These are phyloP conservation scores for Cryphonectria carpinicola DNA, from an alignment of 2,329 filamentous ascomycete species.

Conservation along the genomic window DNA sequence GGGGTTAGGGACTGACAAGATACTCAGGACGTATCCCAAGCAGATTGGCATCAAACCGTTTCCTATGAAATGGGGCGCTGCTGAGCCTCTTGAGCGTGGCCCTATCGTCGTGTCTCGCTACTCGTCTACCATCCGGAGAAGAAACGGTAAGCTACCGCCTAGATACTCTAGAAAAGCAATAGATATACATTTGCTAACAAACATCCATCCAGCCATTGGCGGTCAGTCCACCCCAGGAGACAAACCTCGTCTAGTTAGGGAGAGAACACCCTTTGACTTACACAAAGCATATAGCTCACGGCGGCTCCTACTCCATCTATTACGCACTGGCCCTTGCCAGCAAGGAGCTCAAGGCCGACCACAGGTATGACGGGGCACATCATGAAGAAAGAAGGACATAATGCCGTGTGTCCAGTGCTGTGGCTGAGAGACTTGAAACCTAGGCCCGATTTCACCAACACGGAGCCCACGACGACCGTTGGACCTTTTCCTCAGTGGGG, in stretches of 20 bases:
- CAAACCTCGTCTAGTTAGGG: not conserved
- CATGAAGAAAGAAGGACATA: too few species aligned
- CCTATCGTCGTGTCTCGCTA: conserved; percentile 86
- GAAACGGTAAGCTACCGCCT: conserved; percentile 68
- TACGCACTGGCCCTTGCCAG: conserved; percentile 91
- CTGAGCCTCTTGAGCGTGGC: conserved; percentile 74
- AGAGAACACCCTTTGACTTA: conserved; percentile 6
- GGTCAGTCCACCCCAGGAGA: conserved; percentile 45
- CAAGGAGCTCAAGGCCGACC: conserved; percentile 82
- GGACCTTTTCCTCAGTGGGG: conserved; percentile 90
- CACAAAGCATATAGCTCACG: conserved; percentile 45
- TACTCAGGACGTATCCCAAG: conserved; percentile 75
- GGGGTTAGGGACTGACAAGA: not conserved
- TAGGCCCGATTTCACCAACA: conserved; percentile 68
- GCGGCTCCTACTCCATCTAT: conserved; percentile 95
- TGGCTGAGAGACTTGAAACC: not conserved
- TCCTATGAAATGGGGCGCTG: conserved; percentile 82
- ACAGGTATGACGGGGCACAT: conserved; percentile 55
- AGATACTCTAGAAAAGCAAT: not conserved
- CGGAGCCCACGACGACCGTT: conserved; percentile 87
- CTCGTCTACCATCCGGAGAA: conserved; percentile 73
- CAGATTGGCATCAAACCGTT: conserved; percentile 95
- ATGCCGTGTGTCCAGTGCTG: not conserved
- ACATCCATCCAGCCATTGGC: conserved; percentile 54
- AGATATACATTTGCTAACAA: conserved; percentile 14